Base-by-base conservation (phyloP, 2,329 filamentous ascomycete species). In the Aaosphaeria arxii region DNA sequence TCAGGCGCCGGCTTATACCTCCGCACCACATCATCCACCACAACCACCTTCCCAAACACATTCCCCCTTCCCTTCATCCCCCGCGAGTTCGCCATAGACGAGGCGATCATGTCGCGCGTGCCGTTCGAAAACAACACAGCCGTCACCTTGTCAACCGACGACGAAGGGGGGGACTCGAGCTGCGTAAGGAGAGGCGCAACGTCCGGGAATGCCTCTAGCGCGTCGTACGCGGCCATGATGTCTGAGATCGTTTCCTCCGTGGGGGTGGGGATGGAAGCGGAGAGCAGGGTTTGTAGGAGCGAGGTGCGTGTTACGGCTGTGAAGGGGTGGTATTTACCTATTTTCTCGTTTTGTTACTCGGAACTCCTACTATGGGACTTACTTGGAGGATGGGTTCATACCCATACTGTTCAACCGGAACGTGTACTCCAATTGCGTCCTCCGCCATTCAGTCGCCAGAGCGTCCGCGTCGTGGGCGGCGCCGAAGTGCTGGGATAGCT, bases 331-430 rank as follows among this genome's bases (percentile, higher is more conserved):
- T 86, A 88, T 45, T 75, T 60, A 40, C 78, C 85, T 88, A 36
- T 36, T 36, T 9, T 36, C 7, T 36, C 33, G 33, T 9, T 36
- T 36, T 36, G 33, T 9, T 36, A 9, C 33, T n/a, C 33, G 17
- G 17, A 24, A 36, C n/a, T n/a, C 33, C 33, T 36, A 36, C 33
- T 36, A 9, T n/a, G 9, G 33, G 33, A 9, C 1, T 40, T 7
- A 4, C 9, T 36, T 30, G 31, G 13, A 9, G 33, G 7, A 36
- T 36, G 33, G 33, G 33, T 40, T 67, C 73, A 52, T 72, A 87
- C 87, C 78, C 87, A 91, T 91, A 74, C 82, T 85, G 60, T 85
- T 90, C 54, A 86, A 70, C 44, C 87, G 76, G 85, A 85, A 91
- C 36, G 87, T 89, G 58, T 90, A 91, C 67, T 90, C 87, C 6